These are phyloP conservation scores for Orobanche coerulescens DNA, from an alignment of 257 asterid species.

Conservation along the genomic window DNA sequence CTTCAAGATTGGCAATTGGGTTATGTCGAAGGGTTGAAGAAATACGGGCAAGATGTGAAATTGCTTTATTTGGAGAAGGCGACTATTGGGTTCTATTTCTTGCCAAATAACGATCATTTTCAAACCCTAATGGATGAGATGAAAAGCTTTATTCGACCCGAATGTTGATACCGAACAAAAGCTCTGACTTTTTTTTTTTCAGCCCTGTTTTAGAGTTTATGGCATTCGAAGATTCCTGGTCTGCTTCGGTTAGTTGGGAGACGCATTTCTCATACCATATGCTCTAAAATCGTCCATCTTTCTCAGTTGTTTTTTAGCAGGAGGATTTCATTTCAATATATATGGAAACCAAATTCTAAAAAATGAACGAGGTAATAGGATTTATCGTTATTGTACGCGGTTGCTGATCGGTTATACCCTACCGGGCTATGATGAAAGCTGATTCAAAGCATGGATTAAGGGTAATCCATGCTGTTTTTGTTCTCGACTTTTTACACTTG, in stretches of 20 bases:
- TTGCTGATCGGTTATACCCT: conserved; percentile 11
- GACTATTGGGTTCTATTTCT: conserved; percentile 47
- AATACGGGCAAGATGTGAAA: conserved; percentile 38
- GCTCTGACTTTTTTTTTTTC: conserved; percentile 26
- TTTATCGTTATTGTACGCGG: background rate
- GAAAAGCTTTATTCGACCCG: conserved; percentile 33
- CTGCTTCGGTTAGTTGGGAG: too few relatives aligned
- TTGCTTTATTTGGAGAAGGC: conserved; percentile 43
- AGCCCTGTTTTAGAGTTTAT: conserved; percentile 19
- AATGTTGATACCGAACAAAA: conserved; percentile 28
- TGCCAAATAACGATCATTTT: conserved; percentile 49
- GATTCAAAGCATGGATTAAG: conserved; percentile 39
- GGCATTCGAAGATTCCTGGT: background rate
- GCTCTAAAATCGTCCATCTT: background rate
- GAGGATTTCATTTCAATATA: conserved; percentile 14
- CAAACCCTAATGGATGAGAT: conserved; percentile 39
- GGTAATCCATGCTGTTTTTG: conserved; percentile 36
- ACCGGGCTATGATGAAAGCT: conserved; percentile 19
- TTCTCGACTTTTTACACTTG: conserved; percentile 26
- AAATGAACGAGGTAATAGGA: conserved; percentile 16
- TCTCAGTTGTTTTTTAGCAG: background rate
- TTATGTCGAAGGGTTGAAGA: conserved; percentile 41
- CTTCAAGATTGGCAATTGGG: conserved; percentile 49
- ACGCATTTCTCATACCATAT: too few relatives aligned
- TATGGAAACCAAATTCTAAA: conserved; percentile 9